Evolutionary conservation across 805 yeast genomes (phyloP), one percentile per base, ranked within the genome.

Genomic region (Wickerhamomyces bovis): DNA sequence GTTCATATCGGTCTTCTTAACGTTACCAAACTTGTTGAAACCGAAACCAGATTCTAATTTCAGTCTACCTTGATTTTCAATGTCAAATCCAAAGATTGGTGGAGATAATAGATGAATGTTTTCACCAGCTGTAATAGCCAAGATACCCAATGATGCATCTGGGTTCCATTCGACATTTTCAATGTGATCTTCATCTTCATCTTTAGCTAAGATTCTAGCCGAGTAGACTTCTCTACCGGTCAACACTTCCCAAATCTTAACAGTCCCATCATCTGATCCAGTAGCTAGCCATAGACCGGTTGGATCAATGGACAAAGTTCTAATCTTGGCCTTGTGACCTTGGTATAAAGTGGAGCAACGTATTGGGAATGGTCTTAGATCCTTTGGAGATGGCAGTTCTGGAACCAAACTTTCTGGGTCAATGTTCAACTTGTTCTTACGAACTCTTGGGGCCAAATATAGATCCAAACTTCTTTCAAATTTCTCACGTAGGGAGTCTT

Each of bases 331-430:
- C 39, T 70, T 69, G 64, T 92, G 99, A 26, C 99, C 99, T 50
- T 75, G 75, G 64, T 80, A 92, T 2, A 81, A 68, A 5, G 96
- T 89, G 3, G 97, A 85, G 55, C 94, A 81, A 61, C 81, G 79
- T 59, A 89, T 86, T 43, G 99, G 99, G 83, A 94, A 94, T 16
- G 99, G 99, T 66, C 95, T 81, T 58, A 94, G 75, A 67, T 94
- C 99, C 67, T 89, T 83, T 49, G 99, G 99, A 20, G 96, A 87
- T 36, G 99, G 99, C 55, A 94, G 77, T 60, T 94, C 96, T 11
- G 99, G 99, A 55, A 94, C 83, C 61, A 94, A 78, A 38, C 95
- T 85, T 55, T 94, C 98, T 8, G 99, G 98, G 60, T 94, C 98
- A 58, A 94, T 89, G 64, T 90, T 85, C 61, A 89, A 75, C 67